phyloP scores from a whole-genome alignment of 2,329 filamentous ascomycete genomes.

The Arachnopeziza araneosa region DNA sequence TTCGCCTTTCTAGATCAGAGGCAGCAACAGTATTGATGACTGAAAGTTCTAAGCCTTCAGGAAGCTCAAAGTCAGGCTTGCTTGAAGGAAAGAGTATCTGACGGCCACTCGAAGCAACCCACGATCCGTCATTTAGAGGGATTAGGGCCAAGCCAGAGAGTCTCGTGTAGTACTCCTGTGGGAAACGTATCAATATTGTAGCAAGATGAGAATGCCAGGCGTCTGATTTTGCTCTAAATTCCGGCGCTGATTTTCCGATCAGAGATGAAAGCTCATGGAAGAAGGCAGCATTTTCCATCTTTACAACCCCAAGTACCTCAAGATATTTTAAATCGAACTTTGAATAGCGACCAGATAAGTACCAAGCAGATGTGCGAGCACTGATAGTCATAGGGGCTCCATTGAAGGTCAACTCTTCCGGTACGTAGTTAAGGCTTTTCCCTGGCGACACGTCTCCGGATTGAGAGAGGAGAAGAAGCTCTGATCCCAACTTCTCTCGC shows the following conservation, averaged over 20 bases:
- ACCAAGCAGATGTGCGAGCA: neutral
- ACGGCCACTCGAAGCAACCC: no score
- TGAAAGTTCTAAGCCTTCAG: no score
- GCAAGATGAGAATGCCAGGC: slow-evolving; percentile 8
- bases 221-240: slow-evolving; percentile 2
- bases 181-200: neutral
- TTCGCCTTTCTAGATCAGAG: no score
- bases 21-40: no score
- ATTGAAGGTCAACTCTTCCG: neutral
- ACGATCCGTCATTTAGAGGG: no score
- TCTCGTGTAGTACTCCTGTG: neutral
- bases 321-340: neutral
- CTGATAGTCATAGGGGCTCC: slow-evolving; percentile 2
- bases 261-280: neutral
- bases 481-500: no score
- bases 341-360: slow-evolving; percentile 3
- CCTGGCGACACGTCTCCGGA: no score
- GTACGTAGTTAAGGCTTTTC: no score
- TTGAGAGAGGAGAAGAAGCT: no score
- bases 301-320: neutral
- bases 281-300: neutral
- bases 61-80: no score
- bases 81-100: no score
- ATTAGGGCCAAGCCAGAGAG: no score
- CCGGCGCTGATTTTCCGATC: neutral